Base-by-base conservation (phyloP, 495 filamentous ascomycete genomes). In the Oleoguttula mirabilis region DNA sequence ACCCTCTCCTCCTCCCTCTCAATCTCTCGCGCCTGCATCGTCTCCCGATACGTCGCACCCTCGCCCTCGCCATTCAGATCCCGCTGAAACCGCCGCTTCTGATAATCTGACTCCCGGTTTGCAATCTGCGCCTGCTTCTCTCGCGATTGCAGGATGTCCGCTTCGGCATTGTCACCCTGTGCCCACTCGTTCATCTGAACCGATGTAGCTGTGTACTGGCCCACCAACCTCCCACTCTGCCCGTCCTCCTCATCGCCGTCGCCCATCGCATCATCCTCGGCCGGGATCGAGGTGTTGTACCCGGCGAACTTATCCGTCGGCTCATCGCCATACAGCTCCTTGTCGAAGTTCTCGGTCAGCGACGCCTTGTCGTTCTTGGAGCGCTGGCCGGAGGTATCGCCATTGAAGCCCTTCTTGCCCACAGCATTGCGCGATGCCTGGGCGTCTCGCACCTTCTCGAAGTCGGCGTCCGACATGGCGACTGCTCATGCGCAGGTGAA, bases 1-100 rank as follows among this genome's bases (percentile, higher is more conserved):
- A 99, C 82, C 47, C 88, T 75, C 54, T 90, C 83, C 66, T 99
- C 90, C 63, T 99, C 90, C 43, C 86, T 76, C 60, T 99, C 88
- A 15, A 99, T 57, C 48, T 99, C 90, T 43, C 84, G 77, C 30
- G 79, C 71, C 46, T 81, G 80, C 92, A 99, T 96, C 48, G 92
- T 73, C 48, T 92, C 84, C 52, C 81, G 75, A 55, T 96, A 96
- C 47, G 77, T 92, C 49, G 76, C 72, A n/a, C 77, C 80, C 41
- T 78, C 76, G 45, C 71, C 72, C 27, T 78, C 66, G 14, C 70
- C 73, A 12, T 84, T 88, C 45, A 95, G 67, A 28, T 63, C 57
- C 34, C 90, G 84, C 55, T 90, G 75, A 56, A 88, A 86, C 37
- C 85, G 76, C 41, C 88, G 84, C 66, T 94, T 94, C 64, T 99